phyloP scores from a whole-genome alignment of 345 rosid genomes.

The Salix koriyanagi region DNA sequence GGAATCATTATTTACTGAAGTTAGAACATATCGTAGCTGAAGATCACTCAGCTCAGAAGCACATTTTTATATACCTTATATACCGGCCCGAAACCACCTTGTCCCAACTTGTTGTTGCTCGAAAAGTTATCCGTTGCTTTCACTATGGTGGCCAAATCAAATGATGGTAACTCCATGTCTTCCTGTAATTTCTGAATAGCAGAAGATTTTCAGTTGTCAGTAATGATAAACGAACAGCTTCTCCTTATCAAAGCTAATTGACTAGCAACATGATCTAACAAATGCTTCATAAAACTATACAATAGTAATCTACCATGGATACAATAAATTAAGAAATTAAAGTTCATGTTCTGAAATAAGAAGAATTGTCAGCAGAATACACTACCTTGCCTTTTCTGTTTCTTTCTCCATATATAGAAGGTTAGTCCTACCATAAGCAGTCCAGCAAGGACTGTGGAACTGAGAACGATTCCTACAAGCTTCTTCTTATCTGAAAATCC shows the following conservation, averaged over 20 bases:
- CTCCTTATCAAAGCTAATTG: too few species aligned
- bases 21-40: not conserved
- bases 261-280: too few species aligned
- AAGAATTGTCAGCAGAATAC: not conserved
- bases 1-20: not conserved
- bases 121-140: conserved; percentile 28
- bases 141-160: conserved; percentile 12
- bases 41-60: not conserved
- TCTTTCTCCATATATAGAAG: not conserved
- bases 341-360: too few species aligned
- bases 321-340: too few species aligned
- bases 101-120: conserved; percentile 19
- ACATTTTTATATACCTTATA: conserved; percentile 16
- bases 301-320: too few species aligned
- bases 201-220: not conserved
- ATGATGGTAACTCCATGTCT: conserved; percentile 21
- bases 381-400: not conserved
- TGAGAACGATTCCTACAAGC: not conserved
- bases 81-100: conserved; percentile 36
- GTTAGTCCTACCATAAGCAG: not conserved
- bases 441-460: not conserved
- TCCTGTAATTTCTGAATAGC: not conserved
- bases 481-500: not conserved
- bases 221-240: not conserved
- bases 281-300: too few species aligned